A percentile compares a stretch with the other conserved stretches of the same genome.
Evolutionary conservation across 176 grass and related monocot species (phyloP).

Genomic region (Ensete glaucum): DNA sequence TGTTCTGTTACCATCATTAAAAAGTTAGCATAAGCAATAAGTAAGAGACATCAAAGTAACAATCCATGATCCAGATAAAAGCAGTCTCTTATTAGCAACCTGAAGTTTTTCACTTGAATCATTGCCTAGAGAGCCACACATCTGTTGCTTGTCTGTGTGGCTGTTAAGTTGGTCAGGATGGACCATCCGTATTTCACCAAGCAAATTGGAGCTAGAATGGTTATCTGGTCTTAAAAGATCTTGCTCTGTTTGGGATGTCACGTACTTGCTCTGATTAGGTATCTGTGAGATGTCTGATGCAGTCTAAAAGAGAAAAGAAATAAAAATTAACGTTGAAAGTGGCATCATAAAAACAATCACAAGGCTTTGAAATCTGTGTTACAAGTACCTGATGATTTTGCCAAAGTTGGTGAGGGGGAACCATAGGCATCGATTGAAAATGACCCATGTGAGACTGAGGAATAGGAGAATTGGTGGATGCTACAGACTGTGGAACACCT

Average conservation of each 20-base stretch:
- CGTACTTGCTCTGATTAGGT: constrained; percentile 40
- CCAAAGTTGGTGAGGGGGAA: constrained; percentile 42
- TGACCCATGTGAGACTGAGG: constrained; percentile 45
- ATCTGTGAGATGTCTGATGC: constrained; percentile 34
- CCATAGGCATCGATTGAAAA: constrained; percentile 33
- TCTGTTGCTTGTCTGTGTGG: constrained; percentile 34
- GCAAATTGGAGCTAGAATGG: constrained; percentile 24
- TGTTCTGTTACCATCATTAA: constrained; percentile 24
- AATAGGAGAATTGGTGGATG: constrained; percentile 47
- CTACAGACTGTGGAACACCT: constrained; percentile 44
- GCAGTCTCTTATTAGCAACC: constrained; percentile 23
- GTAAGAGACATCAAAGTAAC: background rate
- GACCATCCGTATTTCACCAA: constrained; percentile 32
- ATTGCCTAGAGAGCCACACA: constrained; percentile 16
- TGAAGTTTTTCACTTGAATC: constrained; percentile 41
- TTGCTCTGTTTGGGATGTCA: constrained; percentile 48
- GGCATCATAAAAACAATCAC: background rate
- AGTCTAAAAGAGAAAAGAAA: constrained; percentile 30
- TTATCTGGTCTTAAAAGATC: constrained; percentile 30
- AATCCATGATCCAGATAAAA: background rate
- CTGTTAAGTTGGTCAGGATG: constrained; percentile 34
- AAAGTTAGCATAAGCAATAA: background rate
- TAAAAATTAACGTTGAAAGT: background rate
- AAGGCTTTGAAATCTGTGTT: background rate
- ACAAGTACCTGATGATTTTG: constrained; percentile 42